Evolutionary conservation across 805 yeast species (phyloP).

Genomic region (Saturnispora sanitii): DNA sequence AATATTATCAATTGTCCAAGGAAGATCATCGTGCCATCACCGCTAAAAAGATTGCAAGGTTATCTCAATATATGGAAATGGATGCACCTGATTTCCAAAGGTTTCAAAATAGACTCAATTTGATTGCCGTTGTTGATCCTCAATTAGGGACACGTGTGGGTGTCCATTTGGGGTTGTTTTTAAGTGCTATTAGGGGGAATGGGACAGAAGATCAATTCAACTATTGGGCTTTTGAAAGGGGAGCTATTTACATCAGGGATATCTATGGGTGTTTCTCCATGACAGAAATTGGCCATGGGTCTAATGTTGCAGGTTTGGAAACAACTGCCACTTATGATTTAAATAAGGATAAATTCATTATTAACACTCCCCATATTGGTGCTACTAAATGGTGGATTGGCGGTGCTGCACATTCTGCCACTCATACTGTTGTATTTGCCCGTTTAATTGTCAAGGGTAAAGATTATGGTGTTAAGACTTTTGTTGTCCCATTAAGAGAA

Average conservation of each 20-base stretch:
- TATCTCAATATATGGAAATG: constrained; percentile 48
- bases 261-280: constrained; percentile 84
- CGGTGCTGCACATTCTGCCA: constrained; percentile 92
- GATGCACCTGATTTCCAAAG: constrained; percentile 31
- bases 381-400: constrained; percentile 99
- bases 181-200: constrained; percentile 72
- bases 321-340: constrained; percentile 81
- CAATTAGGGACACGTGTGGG: constrained; percentile 75
- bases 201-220: constrained; percentile 78
- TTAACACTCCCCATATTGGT: constrained; percentile 82
- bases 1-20: constrained; percentile 50
- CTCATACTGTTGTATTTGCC: constrained; percentile 80
- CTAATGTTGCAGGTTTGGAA: constrained; percentile 87
- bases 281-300: constrained; percentile 92
- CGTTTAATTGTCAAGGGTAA: constrained; percentile 70
- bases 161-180: constrained; percentile 78
- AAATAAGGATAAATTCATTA: constrained; percentile 53
- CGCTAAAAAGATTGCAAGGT: constrained; percentile 50
- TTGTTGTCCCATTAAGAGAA: constrained; percentile 85
- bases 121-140: constrained; percentile 65
- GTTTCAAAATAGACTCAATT: constrained; percentile 49
- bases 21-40: constrained; percentile 49
- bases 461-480: constrained; percentile 88
- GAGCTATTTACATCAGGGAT: constrained; percentile 48
- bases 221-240: constrained; percentile 72